These are phyloP conservation scores for Pterocarpus santalinus DNA, from an alignment of 306 rosid species.

Conservation along the genomic window DNA sequence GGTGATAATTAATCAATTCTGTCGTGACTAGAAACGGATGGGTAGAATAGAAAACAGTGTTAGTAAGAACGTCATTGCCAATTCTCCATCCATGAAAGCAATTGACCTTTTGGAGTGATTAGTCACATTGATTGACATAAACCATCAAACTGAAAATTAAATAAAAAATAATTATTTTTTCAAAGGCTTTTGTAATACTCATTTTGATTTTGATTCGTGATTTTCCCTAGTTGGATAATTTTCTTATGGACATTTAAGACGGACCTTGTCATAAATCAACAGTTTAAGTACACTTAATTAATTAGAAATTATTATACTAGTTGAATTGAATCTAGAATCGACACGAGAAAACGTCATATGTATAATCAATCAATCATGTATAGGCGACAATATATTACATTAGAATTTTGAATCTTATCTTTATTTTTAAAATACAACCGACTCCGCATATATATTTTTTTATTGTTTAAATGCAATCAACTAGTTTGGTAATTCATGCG, in stretches of 20 bases:
- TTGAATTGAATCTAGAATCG: neutral
- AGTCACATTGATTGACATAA: conserved; percentile 41
- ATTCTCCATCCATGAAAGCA: conserved; percentile 41
- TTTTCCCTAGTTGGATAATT: neutral
- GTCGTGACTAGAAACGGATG: neutral
- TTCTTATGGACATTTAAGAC: neutral
- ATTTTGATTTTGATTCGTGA: neutral
- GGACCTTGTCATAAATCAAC: neutral
- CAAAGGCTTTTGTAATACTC: neutral
- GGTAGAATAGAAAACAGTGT: conserved; percentile 16
- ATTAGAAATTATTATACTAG: neutral
- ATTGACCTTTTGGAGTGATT: conserved; percentile 31
- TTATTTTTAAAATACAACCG: neutral
- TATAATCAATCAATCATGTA: too few species aligned
- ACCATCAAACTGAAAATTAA: conserved; percentile 41
- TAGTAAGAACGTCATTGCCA: conserved; percentile 41
- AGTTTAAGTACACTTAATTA: neutral
- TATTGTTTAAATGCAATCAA: neutral
- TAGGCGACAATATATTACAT: neutral
- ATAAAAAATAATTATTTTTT: neutral
- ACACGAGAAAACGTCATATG: neutral
- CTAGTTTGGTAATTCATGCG: neutral
- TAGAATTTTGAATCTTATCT: neutral
- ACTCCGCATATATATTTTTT: neutral
- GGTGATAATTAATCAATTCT: neutral